Percentiles rank a stretch among this genome's conserved stretches.
Conservation (phyloP, 2,329 filamentous ascomycete species). For the Epicoccum sorghinum region DNA sequence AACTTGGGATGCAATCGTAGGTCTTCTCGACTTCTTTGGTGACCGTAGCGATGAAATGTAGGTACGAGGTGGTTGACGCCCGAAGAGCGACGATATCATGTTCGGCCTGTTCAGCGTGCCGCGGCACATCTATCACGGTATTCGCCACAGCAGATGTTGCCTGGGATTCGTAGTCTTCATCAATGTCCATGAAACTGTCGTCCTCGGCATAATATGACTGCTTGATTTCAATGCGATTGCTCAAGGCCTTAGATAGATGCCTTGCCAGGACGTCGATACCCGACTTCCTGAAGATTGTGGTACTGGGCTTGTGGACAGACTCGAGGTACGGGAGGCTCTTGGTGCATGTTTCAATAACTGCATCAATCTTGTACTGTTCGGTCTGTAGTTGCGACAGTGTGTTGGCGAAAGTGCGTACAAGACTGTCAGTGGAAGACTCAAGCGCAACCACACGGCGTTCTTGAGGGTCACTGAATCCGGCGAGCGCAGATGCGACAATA, state of each 20-base stretch:
- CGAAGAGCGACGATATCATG: slow-evolving; percentile 38
- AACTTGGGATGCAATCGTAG: slow-evolving; percentile 27
- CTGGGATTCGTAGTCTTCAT: slow-evolving; percentile 68
- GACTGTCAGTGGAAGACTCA: slow-evolving; percentile 26
- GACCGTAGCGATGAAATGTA: slow-evolving; percentile 35
- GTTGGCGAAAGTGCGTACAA: slow-evolving; percentile 37
- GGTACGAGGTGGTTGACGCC: slow-evolving; percentile 37
- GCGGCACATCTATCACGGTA: slow-evolving; percentile 47
- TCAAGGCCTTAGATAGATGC: slow-evolving; percentile 40
- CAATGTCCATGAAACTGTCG: slow-evolving; percentile 69
- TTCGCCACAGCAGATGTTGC: slow-evolving; percentile 55
- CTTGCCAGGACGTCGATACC: slow-evolving; percentile 45
- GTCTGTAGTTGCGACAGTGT: slow-evolving; percentile 47
- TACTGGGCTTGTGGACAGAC: slow-evolving; percentile 20
- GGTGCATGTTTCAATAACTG: slow-evolving; percentile 47
- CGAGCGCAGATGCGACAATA: slow-evolving; percentile 48
- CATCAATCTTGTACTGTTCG: slow-evolving; percentile 53
- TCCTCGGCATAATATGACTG: slow-evolving; percentile 44
- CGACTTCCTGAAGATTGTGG: slow-evolving; percentile 26
- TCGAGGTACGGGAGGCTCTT: slow-evolving; percentile 39
- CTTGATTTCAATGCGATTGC: slow-evolving; percentile 34
- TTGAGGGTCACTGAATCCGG: slow-evolving; percentile 21
- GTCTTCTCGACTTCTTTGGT: slow-evolving; percentile 9
- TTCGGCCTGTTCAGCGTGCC: slow-evolving; percentile 50
- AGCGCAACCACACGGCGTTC: slow-evolving; percentile 33